These are phyloP conservation scores for Myxozyma kluyveri DNA, from an alignment of 805 yeast species.

Conservation along the genomic window DNA sequence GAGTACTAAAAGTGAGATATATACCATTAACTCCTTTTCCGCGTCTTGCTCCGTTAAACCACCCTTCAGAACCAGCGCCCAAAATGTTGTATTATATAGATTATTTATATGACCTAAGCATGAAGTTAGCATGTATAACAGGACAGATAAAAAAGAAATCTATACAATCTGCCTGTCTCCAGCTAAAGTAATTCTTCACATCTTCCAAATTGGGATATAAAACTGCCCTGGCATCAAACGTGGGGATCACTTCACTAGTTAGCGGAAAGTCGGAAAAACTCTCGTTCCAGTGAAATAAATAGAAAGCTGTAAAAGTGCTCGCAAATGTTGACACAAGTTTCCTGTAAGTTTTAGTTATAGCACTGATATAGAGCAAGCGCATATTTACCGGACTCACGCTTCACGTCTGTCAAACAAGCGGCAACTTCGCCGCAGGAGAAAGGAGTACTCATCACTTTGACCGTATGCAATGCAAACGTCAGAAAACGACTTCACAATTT, in stretches of 20 bases:
- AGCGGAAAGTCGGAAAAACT: slow-evolving; percentile 54
- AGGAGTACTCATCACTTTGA: slow-evolving; percentile 92
- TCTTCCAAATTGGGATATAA: slow-evolving; percentile 63
- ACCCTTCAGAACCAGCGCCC: slow-evolving; percentile 75
- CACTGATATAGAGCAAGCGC: not conserved
- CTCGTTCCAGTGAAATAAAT: slow-evolving; percentile 63
- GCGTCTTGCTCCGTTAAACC: slow-evolving; percentile 75
- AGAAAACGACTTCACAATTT: slow-evolving; percentile 59
- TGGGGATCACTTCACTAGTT: slow-evolving; percentile 60
- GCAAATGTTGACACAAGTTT: slow-evolving; percentile 81
- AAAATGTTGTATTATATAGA: slow-evolving; percentile 86
- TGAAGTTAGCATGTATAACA: slow-evolving; percentile 34
- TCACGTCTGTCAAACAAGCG: slow-evolving; percentile 77
- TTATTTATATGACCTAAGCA: slow-evolving; percentile 71
- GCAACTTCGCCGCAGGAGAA: slow-evolving; percentile 64
- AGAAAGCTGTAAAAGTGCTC: slow-evolving; percentile 74
- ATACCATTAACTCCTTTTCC: slow-evolving; percentile 56
- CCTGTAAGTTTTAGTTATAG: too few relatives aligned
- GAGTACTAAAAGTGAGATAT: not conserved
- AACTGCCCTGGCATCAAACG: slow-evolving; percentile 89
- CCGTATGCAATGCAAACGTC: slow-evolving; percentile 86
- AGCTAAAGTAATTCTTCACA: slow-evolving; percentile 77
- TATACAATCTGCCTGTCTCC: slow-evolving; percentile 88
- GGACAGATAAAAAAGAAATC: not conserved
- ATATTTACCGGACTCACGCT: slow-evolving; percentile 34